Base-by-base conservation (phyloP, 805 yeast genomes). In the Suhomyces sp. region DNA sequence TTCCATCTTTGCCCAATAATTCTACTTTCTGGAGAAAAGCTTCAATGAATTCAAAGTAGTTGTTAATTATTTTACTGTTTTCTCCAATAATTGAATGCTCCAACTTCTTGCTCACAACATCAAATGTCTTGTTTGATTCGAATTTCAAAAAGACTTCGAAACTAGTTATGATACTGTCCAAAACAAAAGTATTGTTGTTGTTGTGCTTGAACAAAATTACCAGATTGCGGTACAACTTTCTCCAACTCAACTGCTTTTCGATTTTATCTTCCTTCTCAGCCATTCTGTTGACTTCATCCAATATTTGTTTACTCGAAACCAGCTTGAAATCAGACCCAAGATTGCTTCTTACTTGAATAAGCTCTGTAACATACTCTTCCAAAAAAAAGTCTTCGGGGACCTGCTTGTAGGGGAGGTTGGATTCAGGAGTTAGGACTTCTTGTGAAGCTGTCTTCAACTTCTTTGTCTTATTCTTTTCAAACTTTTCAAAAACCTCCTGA, bases 101-200 rank as follows among this genome's bases (percentile, higher is more conserved):
- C 10, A 19, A n/a, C 4, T 29, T 40, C 4, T 24, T n/a, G n/a
- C 48, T 39, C 7, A 50, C 43, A 12, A 57, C 43, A n/a, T 48
- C 49, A n/a, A 50, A 52, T 6, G 45, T 46, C 25, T 51, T 47
- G 13, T 54, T 51, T 1, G 58, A 44, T 44, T 68, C 74, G 47
- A 65, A 56, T 19, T 54, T 48, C 9, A 44, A 48, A 51, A 72
- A 73, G 1, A 54, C 66, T 39, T 65, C 63, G 8, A 59, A 53
- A 57, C 60, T 72, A 8, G 64, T 46, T 19, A 73, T 52, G 1
- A 72, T 63, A 47, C 65, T 67, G 51, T 75, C 79, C 51, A 75
- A 66, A 2, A 71, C 60, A 44, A 65, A 71, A 0, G 77, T 60
- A 27, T 62, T 54, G 22, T 60, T 57, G 43, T 67, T 60, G 56